Conservation (phyloP, 768 basidiomycete genomes). For the Hericium rajendrae region DNA sequence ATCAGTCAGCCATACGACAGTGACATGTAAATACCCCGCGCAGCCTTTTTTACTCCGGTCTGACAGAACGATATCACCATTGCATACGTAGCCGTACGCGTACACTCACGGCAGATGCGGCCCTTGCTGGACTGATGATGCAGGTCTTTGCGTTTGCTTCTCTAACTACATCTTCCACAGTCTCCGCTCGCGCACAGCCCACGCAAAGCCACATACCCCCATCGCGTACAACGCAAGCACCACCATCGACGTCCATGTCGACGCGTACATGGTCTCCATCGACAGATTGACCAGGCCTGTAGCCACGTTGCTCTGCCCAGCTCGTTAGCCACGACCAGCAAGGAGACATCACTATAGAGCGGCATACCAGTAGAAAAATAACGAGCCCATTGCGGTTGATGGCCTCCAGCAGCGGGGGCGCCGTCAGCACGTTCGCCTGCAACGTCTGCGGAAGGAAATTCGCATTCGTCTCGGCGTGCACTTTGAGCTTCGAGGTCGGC, state of each 20-base stretch:
- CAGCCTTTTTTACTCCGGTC: no score
- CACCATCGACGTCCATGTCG: slow-evolving; percentile 43
- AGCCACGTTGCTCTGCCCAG: slow-evolving; percentile 66
- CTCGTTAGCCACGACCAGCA: no score
- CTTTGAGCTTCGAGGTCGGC: slow-evolving; percentile 27
- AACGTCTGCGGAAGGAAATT: slow-evolving; percentile 17
- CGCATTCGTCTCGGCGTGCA: slow-evolving; percentile 14
- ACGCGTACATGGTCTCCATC: slow-evolving; percentile 72
- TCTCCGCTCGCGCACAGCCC: slow-evolving; percentile 34
- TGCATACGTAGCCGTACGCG: no score
- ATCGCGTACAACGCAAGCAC: slow-evolving; percentile 56
- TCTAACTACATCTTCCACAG: slow-evolving; percentile 11
- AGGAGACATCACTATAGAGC: neutral
- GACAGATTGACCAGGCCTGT: slow-evolving; percentile 82
- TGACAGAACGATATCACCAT: no score
- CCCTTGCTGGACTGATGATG: no score
- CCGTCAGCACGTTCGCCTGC: slow-evolving; percentile 17
- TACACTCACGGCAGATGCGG: no score
- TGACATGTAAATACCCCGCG: no score
- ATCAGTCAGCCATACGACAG: no score
- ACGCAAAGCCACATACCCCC: slow-evolving; percentile 51
- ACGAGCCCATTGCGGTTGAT: slow-evolving; percentile 74
- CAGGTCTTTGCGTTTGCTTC: no score
- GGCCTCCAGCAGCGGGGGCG: slow-evolving; percentile 59
- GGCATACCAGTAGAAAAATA: slow-evolving; percentile 73